A percentile compares a stretch with the other conserved stretches of the same genome.
Evolutionary conservation across 2,329 filamentous ascomycete species (phyloP).

Genomic region (Mycosphaerella sp.): DNA sequence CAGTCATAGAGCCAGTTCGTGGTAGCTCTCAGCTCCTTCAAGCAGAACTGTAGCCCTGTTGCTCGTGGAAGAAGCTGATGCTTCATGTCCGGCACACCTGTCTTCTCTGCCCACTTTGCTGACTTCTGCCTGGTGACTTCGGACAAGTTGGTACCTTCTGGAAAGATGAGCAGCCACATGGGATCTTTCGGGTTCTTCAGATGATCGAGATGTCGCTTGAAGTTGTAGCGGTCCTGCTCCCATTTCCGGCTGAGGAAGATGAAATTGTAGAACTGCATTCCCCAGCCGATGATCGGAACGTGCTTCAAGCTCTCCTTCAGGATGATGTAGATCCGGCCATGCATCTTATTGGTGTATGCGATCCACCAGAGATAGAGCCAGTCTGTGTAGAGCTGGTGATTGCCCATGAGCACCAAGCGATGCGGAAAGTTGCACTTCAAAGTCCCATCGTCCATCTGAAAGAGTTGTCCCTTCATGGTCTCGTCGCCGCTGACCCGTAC

Average conservation of each 20-base stretch:
- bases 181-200: constrained; percentile 65
- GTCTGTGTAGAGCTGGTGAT: constrained; percentile 82
- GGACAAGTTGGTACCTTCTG: constrained; percentile 79
- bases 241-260: constrained; percentile 90
- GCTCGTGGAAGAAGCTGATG: constrained; percentile 73
- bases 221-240: constrained; percentile 68
- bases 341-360: constrained; percentile 76
- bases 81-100: constrained; percentile 62
- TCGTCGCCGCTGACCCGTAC: constrained; percentile 79
- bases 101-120: constrained; percentile 69
- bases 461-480: constrained; percentile 69
- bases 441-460: constrained; percentile 62
- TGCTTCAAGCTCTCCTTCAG: constrained; percentile 80
- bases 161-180: constrained; percentile 87
- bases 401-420: constrained; percentile 75
- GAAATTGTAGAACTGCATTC: constrained; percentile 82
- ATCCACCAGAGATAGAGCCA: constrained; percentile 95
- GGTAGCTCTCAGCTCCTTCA: constrained; percentile 66
- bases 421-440: constrained; percentile 76
- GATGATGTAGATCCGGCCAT: constrained; percentile 85
- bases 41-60: constrained; percentile 72
- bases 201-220: constrained; percentile 66
- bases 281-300: constrained; percentile 71
- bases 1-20: constrained; percentile 87
- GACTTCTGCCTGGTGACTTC: constrained; percentile 65